phyloP scores from a whole-genome alignment of 768 basidiomycete species.

The Pleurotus pulmonarius region DNA sequence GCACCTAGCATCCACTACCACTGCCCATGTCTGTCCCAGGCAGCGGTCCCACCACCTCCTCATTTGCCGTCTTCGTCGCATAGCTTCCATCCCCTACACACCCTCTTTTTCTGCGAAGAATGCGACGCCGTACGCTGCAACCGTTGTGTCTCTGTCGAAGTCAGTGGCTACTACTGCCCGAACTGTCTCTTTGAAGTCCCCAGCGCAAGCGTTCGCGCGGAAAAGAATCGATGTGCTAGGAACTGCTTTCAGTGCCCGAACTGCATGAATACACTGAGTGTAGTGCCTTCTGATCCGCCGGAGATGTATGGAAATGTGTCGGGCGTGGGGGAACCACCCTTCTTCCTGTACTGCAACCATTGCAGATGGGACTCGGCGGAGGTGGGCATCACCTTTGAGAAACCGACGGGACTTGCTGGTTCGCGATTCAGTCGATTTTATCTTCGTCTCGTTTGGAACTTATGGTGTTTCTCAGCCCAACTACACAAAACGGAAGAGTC shows the following conservation, averaged over 20 bases:
- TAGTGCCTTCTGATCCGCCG: conserved; percentile 86
- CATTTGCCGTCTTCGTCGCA: conserved; percentile 74
- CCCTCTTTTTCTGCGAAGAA: conserved; percentile 96
- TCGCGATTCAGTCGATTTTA: conserved; percentile 17
- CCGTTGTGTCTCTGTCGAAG: conserved; percentile 87
- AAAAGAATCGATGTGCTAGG: conserved; percentile 98
- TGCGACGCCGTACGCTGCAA: conserved; percentile 95
- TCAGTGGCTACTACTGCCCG: conserved; percentile 96
- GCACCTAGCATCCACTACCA: conserved; percentile 53
- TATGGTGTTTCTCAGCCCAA: conserved; percentile 56
- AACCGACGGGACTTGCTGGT: conserved; percentile 95
- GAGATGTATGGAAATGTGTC: conserved; percentile 56
- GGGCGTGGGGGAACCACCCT: conserved; percentile 79
- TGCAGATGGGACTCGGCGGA: conserved; percentile 95
- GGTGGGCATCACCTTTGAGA: conserved; percentile 91
- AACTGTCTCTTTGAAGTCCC: conserved; percentile 99
- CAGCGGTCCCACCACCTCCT: conserved; percentile 66
- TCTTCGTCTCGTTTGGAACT: background rate
- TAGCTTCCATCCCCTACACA: conserved; percentile 79
- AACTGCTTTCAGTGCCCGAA: conserved; percentile 97
- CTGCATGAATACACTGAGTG: conserved; percentile 85
- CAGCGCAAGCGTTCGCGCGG: conserved; percentile 94
- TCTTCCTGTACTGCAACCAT: conserved; percentile 86
- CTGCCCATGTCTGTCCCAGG: conserved; percentile 66
- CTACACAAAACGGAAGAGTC: conserved; percentile 88